Percentiles rank a stretch among this genome's conserved stretches.
phyloP scores from a whole-genome alignment of 176 grass and related monocot genomes.

The Musa itinerans region DNA sequence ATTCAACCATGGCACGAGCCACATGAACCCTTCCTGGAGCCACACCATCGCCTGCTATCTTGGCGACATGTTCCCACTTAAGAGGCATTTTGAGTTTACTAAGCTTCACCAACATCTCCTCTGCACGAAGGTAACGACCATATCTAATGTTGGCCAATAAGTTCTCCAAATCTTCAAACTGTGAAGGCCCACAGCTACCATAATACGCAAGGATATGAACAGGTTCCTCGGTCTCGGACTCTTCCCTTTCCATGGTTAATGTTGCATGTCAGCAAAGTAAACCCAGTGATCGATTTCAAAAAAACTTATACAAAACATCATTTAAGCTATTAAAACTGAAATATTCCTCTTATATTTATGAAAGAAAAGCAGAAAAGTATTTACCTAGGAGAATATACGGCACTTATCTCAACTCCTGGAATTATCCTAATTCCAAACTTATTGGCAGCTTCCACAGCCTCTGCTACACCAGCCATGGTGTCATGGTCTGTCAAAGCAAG shows the following conservation, averaged over 20 bases:
- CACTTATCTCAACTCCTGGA: constrained; percentile 68
- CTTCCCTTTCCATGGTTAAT: constrained; percentile 28
- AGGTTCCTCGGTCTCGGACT: constrained; percentile 32
- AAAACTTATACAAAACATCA: not conserved
- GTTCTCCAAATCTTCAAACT: constrained; percentile 44
- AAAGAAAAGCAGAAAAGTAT: not conserved
- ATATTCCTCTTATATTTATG: not conserved
- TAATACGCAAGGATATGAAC: constrained; percentile 84
- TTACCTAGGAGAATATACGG: constrained; percentile 46
- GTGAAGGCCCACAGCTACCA: constrained; percentile 41
- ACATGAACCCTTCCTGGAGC: constrained; percentile 70
- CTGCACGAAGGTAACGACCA: constrained; percentile 46
- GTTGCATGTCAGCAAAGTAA: not conserved
- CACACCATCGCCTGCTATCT: constrained; percentile 57
- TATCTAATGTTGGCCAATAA: constrained; percentile 51
- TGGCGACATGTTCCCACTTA: constrained; percentile 44
- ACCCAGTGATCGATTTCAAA: too few relatives aligned
- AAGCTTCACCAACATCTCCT: constrained; percentile 58
- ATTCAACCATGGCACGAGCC: constrained; percentile 68
- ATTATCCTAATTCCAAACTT: constrained; percentile 54
- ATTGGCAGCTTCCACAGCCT: constrained; percentile 44
- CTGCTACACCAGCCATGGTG: constrained; percentile 55
- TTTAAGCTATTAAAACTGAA: not conserved
- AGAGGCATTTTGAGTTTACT: constrained; percentile 47
- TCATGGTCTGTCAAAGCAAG: constrained; percentile 77